A percentile compares a stretch with the other conserved stretches of the same genome.
These are phyloP conservation scores for Torulaspora quercuum DNA, from an alignment of 805 yeast genomes.

Conservation along the genomic window DNA sequence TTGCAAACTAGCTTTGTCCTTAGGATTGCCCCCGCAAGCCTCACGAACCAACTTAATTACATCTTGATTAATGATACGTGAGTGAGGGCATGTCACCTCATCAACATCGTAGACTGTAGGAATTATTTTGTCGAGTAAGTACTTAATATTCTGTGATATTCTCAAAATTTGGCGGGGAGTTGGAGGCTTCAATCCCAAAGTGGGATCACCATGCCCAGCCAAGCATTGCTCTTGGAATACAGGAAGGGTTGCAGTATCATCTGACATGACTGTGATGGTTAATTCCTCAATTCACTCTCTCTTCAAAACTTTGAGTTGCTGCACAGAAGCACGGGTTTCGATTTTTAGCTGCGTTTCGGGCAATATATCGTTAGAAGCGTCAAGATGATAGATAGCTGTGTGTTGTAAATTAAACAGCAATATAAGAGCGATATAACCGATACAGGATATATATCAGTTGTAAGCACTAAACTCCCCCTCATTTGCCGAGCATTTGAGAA, in stretches of 20 bases:
- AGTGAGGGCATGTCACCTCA: constrained; percentile 51
- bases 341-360: too few relatives aligned
- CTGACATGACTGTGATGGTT: constrained; percentile 2
- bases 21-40: constrained; percentile 79
- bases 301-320: background rate
- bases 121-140: constrained; percentile 64
- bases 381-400: too few relatives aligned
- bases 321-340: too few relatives aligned
- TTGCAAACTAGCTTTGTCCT: constrained; percentile 49
- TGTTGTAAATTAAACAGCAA: too few relatives aligned
- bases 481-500: too few relatives aligned
- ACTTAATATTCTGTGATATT: constrained; percentile 69
- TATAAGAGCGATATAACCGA: too few relatives aligned
- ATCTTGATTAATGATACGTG: constrained; percentile 54
- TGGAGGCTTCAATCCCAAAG: constrained; percentile 38
- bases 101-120: constrained; percentile 58
- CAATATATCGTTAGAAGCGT: too few relatives aligned
- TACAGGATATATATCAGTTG: too few relatives aligned
- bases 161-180: constrained; percentile 64
- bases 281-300: background rate
- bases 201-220: constrained; percentile 7
- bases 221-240: constrained; percentile 10
- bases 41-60: constrained; percentile 58
- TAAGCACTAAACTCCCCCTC: too few relatives aligned
- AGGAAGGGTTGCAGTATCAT: constrained; percentile 9